These are phyloP conservation scores for Diplodia seriata DNA, from an alignment of 2,329 filamentous ascomycete genomes.

Conservation along the genomic window DNA sequence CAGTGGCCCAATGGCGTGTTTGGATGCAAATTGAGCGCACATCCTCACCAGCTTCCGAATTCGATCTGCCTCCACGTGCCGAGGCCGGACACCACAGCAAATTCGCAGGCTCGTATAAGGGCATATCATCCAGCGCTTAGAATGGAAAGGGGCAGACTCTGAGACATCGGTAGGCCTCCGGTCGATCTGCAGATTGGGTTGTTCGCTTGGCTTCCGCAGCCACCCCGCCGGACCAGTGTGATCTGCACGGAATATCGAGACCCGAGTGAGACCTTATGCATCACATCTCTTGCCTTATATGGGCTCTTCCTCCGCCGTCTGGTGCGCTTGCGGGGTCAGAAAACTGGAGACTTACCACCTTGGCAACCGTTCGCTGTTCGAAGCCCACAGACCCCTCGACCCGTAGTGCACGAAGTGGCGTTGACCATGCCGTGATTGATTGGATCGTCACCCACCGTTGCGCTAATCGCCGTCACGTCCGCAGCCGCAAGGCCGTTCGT, in stretches of 20 bases:
- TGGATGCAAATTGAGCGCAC: neutral
- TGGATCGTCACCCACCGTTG: neutral
- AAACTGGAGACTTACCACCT: conserved; percentile 1
- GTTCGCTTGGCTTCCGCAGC: conserved; percentile 6
- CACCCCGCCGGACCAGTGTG: conserved; percentile 10
- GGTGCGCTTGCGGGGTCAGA: conserved; percentile 22
- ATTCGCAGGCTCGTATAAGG: neutral
- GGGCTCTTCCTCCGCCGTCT: neutral
- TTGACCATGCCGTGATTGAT: conserved; percentile 10
- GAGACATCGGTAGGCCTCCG: conserved; percentile 1
- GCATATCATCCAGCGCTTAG: neutral
- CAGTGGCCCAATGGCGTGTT: neutral
- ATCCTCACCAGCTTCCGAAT: neutral
- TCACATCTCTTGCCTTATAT: conserved; percentile 12
- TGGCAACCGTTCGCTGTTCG: conserved; percentile 13
- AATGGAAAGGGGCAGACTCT: neutral
- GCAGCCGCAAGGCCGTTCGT: conserved; percentile 19
- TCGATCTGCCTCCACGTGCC: neutral
- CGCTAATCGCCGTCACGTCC: conserved; percentile 9
- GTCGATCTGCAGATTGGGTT: conserved; percentile 6
- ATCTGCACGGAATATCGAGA: conserved; percentile 23
- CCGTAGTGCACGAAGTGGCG: conserved; percentile 10
- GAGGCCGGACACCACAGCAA: neutral
- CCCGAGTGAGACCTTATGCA: conserved; percentile 17
- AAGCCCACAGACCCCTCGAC: conserved; percentile 6